Evolutionary conservation across 148 eudicot genomes (phyloP).

Genomic region (Vaccinium vitisidaea): DNA sequence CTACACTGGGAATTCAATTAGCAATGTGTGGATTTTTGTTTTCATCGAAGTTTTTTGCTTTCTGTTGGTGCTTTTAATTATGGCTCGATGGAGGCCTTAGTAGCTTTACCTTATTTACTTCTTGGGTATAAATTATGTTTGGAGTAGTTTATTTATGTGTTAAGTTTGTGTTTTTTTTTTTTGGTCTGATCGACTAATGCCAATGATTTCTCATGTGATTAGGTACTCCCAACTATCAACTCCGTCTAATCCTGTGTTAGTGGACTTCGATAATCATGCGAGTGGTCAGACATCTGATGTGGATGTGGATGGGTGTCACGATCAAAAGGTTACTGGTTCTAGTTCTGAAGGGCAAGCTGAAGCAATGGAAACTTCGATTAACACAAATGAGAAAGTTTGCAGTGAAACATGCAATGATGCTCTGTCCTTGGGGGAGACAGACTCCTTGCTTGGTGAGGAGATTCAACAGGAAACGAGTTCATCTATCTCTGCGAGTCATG

Average conservation of each 20-base stretch:
- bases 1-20: neutral
- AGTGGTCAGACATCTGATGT: constrained; percentile 24
- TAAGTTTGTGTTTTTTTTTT: neutral
- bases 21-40: neutral
- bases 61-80: neutral
- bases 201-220: neutral
- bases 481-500: constrained; percentile 18
- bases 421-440: constrained; percentile 15
- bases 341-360: constrained; percentile 23
- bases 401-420: constrained; percentile 13
- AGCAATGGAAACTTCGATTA: constrained; percentile 21
- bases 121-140: neutral
- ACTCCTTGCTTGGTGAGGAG: constrained; percentile 14
- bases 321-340: constrained; percentile 8
- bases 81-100: neutral
- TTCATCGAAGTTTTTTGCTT: neutral
- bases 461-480: constrained; percentile 11
- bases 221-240: constrained; percentile 21
- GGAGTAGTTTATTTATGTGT: neutral
- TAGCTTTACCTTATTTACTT: neutral
- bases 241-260: constrained; percentile 8
- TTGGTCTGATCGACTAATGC: neutral
- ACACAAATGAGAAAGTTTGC: constrained; percentile 9
- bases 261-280: constrained; percentile 21
- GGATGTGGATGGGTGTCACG: constrained; percentile 8